Base-by-base conservation (phyloP, 176 grass and related monocot genomes). In the Avena atlantica region DNA sequence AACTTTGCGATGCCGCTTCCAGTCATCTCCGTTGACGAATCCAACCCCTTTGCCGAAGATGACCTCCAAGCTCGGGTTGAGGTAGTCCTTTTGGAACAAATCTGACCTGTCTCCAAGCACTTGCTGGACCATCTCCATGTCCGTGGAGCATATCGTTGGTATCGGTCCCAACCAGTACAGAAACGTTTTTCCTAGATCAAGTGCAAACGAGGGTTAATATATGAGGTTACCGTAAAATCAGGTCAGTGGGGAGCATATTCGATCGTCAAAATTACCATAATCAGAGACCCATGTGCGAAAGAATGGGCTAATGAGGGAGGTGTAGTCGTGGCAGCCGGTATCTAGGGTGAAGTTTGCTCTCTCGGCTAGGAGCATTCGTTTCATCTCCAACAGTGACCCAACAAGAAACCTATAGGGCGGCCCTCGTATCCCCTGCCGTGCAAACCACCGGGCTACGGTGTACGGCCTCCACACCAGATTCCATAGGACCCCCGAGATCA, bases 21-120 rank as follows among this genome's bases (percentile, higher is more conserved):
- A 94, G 2, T 92, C 87, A 0, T 88, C 61, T 4, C 92, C 92
- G 47, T 92, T 74, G 0, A 71, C 49, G 0, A 88, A 2, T 1
- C 83, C 53, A 78, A 92, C 56, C 3, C 92, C 90, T 2, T 88
- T 94, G 36, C 92, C 92, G 21, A 94, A 74, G 16, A 85, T 6
- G 49, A 76, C 8, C 4, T 53, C 62, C 0, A 88, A 50, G 16
- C 42, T 74, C n/a, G 93, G 88, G 24, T 77, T 81, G 53, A 83
- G 19, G 51, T 78, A 73, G 5, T 82, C 23, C 87, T 89, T 94
- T 8, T 64, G 48, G 60, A 81, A 95, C 29, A 88, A 48, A 15
- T 85, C 93, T 2, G 82, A 84, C 66, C 91, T 90, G 74, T 88
- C 91, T 2, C 53, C 53, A 57, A 57, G 53, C 6, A 57, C 53